Percentiles rank a stretch among this genome's conserved stretches.
phyloP scores from a whole-genome alignment of 1,139 yeast genomes.

The Keqinozyma sinolaborantium region DNA sequence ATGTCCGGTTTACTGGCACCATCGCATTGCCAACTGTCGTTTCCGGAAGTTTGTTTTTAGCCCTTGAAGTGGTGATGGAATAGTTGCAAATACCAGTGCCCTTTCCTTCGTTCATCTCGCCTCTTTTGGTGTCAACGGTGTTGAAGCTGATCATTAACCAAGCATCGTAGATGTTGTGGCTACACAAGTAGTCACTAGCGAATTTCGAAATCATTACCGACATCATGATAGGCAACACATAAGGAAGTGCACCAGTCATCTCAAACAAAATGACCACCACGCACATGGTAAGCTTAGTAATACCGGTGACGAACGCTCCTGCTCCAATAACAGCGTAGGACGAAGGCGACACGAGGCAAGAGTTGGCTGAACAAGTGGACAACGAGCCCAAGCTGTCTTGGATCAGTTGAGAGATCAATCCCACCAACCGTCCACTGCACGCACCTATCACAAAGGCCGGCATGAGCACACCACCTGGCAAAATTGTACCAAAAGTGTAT shows the following conservation, averaged over 20 bases:
- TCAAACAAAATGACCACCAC: constrained; percentile 58
- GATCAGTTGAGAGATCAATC: constrained; percentile 51
- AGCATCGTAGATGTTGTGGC: constrained; percentile 48
- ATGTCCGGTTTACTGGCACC: constrained; percentile 27
- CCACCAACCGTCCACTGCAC: constrained; percentile 62
- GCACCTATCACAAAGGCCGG: constrained; percentile 73
- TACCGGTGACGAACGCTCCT: constrained; percentile 55
- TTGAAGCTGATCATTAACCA: constrained; percentile 32
- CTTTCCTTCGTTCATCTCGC: constrained; percentile 28
- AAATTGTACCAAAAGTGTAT: constrained; percentile 57
- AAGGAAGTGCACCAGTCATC: constrained; percentile 57
- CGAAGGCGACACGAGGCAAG: constrained; percentile 54
- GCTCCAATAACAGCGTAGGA: constrained; percentile 63
- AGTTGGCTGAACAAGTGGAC: constrained; percentile 48
- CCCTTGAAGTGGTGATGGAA: constrained; percentile 25
- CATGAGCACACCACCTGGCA: constrained; percentile 67
- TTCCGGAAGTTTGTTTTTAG: constrained; percentile 33
- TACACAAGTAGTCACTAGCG: constrained; percentile 44
- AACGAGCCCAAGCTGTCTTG: constrained; percentile 43
- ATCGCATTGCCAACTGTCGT: constrained; percentile 25
- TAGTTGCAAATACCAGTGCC: constrained; percentile 40
- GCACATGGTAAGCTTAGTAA: constrained; percentile 53
- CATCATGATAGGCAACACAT: constrained; percentile 58
- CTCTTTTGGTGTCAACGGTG: constrained; percentile 2
- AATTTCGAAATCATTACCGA: constrained; percentile 53